These are phyloP conservation scores for Diplotaxis tenuifolia DNA, from an alignment of 345 rosid species.

Conservation along the genomic window DNA sequence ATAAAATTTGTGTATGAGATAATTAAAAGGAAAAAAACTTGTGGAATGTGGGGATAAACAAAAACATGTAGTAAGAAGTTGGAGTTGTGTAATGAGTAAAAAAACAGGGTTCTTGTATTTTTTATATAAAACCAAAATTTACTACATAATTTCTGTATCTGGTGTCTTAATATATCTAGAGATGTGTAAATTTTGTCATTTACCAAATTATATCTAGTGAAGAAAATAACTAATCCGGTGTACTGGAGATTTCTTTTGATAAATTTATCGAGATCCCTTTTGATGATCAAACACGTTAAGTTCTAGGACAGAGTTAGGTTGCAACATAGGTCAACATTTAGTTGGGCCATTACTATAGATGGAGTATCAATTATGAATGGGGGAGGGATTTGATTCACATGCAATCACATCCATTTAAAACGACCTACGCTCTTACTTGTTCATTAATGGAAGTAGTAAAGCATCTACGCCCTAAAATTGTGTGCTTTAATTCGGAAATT, in stretches of 20 bases:
- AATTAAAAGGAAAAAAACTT: neutral
- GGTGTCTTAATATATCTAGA: neutral
- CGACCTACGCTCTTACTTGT: conserved; percentile 17
- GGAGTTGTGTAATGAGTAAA: neutral
- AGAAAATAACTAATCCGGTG: neutral
- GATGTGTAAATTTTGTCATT: neutral
- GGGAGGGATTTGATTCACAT: conserved; percentile 13
- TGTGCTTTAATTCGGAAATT: conserved; percentile 19
- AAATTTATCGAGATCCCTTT: neutral
- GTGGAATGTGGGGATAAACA: neutral
- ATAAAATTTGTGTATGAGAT: neutral
- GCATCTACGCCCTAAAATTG: conserved; percentile 15
- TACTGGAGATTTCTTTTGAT: neutral
- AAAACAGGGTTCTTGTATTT: neutral
- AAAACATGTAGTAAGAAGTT: neutral
- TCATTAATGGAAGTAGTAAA: conserved; percentile 20
- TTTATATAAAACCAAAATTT: neutral
- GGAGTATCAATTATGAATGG: conserved; percentile 24
- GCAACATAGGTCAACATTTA: conserved; percentile 28
- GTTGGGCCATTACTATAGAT: conserved; percentile 23
- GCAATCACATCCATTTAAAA: conserved; percentile 18
- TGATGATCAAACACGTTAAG: conserved; percentile 21
- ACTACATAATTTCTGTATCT: neutral
- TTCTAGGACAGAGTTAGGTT: conserved; percentile 26
- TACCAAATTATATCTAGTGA: neutral